Percentiles rank a stretch among this genome's conserved stretches.
Evolutionary conservation across 345 rosid genomes (phyloP).

Genomic region (Passiflora organensis): DNA sequence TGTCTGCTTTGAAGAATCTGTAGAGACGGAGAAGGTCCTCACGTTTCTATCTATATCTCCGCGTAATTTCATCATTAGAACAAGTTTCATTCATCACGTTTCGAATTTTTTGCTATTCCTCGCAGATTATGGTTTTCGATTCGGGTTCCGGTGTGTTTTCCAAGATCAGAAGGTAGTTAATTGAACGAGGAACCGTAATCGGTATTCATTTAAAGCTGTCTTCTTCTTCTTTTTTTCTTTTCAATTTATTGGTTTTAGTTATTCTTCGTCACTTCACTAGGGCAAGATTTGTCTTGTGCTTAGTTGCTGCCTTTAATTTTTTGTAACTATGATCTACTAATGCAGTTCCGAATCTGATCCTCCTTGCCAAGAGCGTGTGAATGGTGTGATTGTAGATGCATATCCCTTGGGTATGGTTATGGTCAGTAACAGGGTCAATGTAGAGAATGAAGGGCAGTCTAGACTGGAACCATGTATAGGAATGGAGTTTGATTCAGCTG

Average conservation of each 20-base stretch:
- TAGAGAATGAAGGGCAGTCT: constrained; percentile 38
- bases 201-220: neutral
- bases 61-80: too few relatives aligned
- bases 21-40: too few relatives aligned
- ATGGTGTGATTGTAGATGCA: constrained; percentile 47
- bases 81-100: too few relatives aligned
- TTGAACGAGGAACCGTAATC: neutral
- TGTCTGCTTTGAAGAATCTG: too few relatives aligned
- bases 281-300: neutral
- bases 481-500: constrained; percentile 67
- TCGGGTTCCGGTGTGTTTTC: constrained; percentile 40
- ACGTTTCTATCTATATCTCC: too few relatives aligned
- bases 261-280: neutral
- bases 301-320: neutral
- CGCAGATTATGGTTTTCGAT: constrained; percentile 24
- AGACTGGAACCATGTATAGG: constrained; percentile 57
- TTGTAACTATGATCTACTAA: neutral
- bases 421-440: constrained; percentile 24
- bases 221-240: neutral
- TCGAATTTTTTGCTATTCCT: too few relatives aligned
- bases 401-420: constrained; percentile 45
- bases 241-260: neutral
- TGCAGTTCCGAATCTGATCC: constrained; percentile 54
- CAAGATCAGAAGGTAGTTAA: constrained; percentile 45
- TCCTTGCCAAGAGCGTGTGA: constrained; percentile 30